These are phyloP conservation scores for Fusarium nygamai DNA, from an alignment of 2,329 filamentous ascomycete genomes.

Conservation along the genomic window DNA sequence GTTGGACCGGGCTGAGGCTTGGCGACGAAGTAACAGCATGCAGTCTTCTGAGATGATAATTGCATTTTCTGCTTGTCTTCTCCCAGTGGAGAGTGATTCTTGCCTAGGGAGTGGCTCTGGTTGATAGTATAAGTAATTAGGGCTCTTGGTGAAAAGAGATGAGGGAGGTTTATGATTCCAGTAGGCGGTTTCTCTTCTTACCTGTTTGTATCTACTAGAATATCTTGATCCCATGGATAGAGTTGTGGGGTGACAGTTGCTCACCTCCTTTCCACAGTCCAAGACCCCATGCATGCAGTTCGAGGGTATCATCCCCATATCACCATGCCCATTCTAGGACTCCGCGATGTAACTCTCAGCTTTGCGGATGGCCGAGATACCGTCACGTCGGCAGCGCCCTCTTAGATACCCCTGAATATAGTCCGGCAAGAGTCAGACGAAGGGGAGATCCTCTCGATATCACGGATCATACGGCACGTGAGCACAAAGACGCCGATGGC, in stretches of 20 bases:
- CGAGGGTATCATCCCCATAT: not conserved
- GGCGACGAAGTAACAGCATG: not conserved
- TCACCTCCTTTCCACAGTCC: not conserved
- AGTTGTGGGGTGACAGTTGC: not conserved
- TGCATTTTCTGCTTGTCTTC: not conserved
- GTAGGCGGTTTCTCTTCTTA: not conserved
- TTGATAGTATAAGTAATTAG: not conserved
- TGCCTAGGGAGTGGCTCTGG: not conserved
- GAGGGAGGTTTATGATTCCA: not conserved
- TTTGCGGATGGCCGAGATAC: not conserved
- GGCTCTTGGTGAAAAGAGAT: not conserved
- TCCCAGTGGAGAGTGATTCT: not conserved
- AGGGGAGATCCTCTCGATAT: not conserved
- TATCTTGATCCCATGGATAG: not conserved
- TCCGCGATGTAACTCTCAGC: not conserved
- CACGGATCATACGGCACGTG: not conserved
- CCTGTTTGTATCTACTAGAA: not conserved
- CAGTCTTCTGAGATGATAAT: conserved; percentile 4
- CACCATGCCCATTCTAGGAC: not conserved
- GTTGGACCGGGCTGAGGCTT: not conserved
- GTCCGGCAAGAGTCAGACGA: not conserved
- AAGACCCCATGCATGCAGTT: not conserved
- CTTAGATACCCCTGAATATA: not conserved
- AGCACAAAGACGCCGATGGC: not conserved
- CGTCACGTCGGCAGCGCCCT: not conserved